Evolutionary conservation across 331 rosid genomes (phyloP), one percentile per base, ranked within the genome.

Genomic region (Pyrus hybrid): DNA sequence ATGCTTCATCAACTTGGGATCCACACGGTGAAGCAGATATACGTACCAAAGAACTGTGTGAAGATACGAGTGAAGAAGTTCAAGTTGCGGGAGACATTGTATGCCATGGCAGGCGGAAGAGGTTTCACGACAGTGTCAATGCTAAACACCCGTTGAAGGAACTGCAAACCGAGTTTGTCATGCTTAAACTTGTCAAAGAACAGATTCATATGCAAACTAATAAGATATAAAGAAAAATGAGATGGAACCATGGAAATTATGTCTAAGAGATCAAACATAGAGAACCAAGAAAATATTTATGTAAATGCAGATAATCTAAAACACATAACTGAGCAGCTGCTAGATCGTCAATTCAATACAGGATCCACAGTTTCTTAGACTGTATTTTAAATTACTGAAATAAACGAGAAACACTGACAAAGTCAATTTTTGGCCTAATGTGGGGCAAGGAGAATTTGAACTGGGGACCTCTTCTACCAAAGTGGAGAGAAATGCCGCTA

Each of bases 31-130:
- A 61, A 33, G 17, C 49, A 72, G 81, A 72, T 72, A 11, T 26
- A 81, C 96, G 74, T 86, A 94, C 99, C 99, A 53, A 88, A 90
- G 83, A 94, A 94, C 71, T 94, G 99, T 2, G 99, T 92, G 89
- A 94, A 94, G 79, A 94, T 94, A 77, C 96, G 91, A 0, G 99
- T 92, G 89, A 94, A 94, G 95, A 94, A 94, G 89, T 32, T 84
- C 93, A 92, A 85, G 88, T 94, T 92, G 85, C 96, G 93, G 80
- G 99, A 92, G 56, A 74, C 93, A 86, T 88, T 87, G 81, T 88
- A 87, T 45, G 87, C 91, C 93, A 94, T 91, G 83, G 81, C 86
- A 4, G 96, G 88, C 0, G 96, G 99, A 72, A 94, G 97, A 68
- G 99, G 99, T 69, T 94, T 94, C 83, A 94, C 97, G 28, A 90